phyloP scores from a whole-genome alignment of 1,139 yeast species.

The Suhomyces ambrosiae region DNA sequence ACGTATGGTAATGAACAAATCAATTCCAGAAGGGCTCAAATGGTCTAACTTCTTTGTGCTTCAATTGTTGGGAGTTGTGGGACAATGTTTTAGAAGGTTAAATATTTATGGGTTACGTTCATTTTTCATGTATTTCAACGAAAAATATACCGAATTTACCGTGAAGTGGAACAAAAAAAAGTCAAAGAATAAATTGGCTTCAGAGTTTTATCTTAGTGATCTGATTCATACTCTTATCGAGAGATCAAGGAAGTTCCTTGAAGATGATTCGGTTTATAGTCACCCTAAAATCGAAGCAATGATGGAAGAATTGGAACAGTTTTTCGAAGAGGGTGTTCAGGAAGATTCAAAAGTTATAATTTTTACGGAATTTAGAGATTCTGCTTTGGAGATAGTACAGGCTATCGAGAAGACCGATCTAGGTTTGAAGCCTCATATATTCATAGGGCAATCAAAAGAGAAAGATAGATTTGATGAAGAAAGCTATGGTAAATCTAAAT shows the following conservation, averaged over 20 bases:
- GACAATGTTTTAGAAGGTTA: constrained; percentile 67
- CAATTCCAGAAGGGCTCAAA: constrained; percentile 64
- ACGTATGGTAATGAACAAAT: constrained; percentile 52
- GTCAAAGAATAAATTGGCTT: constrained; percentile 60
- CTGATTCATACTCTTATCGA: constrained; percentile 47
- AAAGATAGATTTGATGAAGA: constrained; percentile 66
- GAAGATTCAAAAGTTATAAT: constrained; percentile 73
- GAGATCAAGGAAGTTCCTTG: constrained; percentile 46
- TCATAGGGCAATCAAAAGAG: constrained; percentile 77
- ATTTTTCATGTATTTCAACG: constrained; percentile 65
- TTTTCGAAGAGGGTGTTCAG: constrained; percentile 43
- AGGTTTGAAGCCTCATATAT: constrained; percentile 72
- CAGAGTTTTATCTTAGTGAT: constrained; percentile 57
- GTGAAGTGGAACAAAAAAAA: constrained; percentile 54
- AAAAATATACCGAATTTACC: constrained; percentile 59
- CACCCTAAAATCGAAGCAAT: constrained; percentile 77
- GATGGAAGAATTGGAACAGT: constrained; percentile 56
- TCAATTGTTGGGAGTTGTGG: constrained; percentile 70
- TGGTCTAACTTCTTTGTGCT: constrained; percentile 68
- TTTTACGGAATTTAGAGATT: constrained; percentile 85
- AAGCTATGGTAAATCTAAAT: constrained; percentile 32
- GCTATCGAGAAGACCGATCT: constrained; percentile 48
- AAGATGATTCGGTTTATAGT: constrained; percentile 50
- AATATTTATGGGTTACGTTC: constrained; percentile 82
- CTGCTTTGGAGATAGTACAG: constrained; percentile 83